Evolutionary conservation across 768 basidiomycete species (phyloP), one percentile per base, ranked within the genome.

Genomic region (Lentinus tigrinus): DNA sequence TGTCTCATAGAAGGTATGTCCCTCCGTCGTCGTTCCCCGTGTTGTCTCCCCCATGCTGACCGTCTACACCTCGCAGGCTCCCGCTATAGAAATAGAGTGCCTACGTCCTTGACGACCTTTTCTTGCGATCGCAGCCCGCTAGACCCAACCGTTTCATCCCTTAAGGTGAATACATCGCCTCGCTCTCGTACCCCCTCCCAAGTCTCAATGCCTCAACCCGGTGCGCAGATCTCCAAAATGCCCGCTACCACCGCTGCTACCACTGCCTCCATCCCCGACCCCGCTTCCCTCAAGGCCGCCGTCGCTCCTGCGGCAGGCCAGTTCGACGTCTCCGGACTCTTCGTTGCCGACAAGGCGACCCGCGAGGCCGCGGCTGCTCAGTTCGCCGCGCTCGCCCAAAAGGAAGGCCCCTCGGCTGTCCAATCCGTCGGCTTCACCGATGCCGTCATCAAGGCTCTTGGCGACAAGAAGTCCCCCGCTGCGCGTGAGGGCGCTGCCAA

Each of bases 401-500:
- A 92, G 77, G 84, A 91, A 56, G 93, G 94, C 70, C 89, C 91
- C 63, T 75, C 84, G 60, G 86, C 85, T 72, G 83, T 97, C 70
- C 78, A 80, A 59, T 78, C 85, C 61, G 76, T 84, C 61, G 86
- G 81, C 62, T 88, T 95, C 76, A 76, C 75, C 37, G 87, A 87
- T 54, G 89, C 91, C 66, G 74, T 85, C 62, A 67, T 92, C 74
- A 91, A 89, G 80, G 94, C 93, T 52, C 85, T 97, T 63, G 80
- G 79, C 74, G 93, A 97, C 86, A 98, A 98, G 85, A 97, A 95
- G 80, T 91, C 89, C 17, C 88, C 93, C 52, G 89, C 88, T 61
- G 84, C 89, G 63, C 93, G 95, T 71, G 92, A 98, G 75, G 92
- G 88, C 66, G 95, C 93, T 53, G 89, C 88, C 51, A 75, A 80